These are phyloP conservation scores for Falciphora oryzae DNA, from an alignment of 2,329 filamentous ascomycete species.

Conservation along the genomic window DNA sequence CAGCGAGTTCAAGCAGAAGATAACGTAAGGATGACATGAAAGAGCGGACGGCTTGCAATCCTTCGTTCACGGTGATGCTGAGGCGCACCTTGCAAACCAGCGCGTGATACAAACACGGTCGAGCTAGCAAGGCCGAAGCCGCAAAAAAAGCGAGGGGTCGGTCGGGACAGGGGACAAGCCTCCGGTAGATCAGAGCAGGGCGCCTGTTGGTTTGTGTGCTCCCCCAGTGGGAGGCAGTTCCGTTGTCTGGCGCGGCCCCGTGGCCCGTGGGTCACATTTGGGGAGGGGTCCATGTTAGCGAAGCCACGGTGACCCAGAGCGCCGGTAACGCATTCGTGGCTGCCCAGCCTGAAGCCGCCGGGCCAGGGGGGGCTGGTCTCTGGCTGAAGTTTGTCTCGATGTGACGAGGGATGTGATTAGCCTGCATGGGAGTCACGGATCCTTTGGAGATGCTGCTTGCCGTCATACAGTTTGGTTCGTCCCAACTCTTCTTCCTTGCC, in stretches of 20 bases:
- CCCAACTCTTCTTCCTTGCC: background rate
- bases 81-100: background rate
- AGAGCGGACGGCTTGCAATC: too few species aligned
- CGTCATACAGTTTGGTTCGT: background rate
- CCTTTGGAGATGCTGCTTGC: background rate
- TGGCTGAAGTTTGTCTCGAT: background rate
- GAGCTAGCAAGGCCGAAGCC: conserved; percentile 2
- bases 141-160: background rate
- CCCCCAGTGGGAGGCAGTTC: conserved; percentile 3
- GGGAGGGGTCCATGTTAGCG: background rate
- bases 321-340: background rate
- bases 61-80: too few species aligned
- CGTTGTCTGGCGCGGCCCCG: background rate
- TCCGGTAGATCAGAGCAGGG: background rate
- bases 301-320: background rate
- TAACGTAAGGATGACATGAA: too few species aligned
- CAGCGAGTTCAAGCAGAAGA: too few species aligned
- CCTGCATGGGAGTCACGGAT: background rate
- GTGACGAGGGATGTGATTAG: background rate
- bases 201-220: background rate
- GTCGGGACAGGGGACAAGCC: background rate
- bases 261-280: background rate
- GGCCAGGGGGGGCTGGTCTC: background rate
- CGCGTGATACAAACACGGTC: background rate
- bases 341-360: background rate